Percentiles rank a stretch among this genome's conserved stretches.
These are phyloP conservation scores for Ajuga chamaepitys DNA, from an alignment of 257 asterid genomes.

Conservation along the genomic window DNA sequence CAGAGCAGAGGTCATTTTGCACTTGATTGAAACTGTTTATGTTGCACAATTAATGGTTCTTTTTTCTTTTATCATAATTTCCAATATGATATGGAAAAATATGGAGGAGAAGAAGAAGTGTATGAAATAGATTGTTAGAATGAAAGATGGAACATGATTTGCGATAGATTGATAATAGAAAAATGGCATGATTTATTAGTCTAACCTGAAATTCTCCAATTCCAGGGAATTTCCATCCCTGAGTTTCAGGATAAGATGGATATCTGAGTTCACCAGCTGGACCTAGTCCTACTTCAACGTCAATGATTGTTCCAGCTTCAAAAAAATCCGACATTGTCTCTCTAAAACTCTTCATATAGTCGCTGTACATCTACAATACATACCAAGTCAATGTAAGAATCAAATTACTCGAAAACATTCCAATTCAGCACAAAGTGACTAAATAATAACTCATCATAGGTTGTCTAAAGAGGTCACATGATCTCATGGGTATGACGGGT, in stretches of 20 bases:
- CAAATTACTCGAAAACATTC: not conserved
- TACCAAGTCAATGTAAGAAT: not conserved
- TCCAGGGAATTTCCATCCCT: slow-evolving; percentile 80
- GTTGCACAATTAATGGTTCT: no score
- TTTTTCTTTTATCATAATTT: no score
- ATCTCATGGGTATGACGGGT: no score
- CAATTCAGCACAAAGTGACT: no score
- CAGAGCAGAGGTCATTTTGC: no score
- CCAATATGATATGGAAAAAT: no score
- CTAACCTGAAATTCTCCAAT: slow-evolving; percentile 77
- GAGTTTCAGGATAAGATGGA: slow-evolving; percentile 68
- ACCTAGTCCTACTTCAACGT: slow-evolving; percentile 84
- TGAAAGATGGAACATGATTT: not conserved
- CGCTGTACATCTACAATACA: slow-evolving; percentile 51
- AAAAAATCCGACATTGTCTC: slow-evolving; percentile 55
- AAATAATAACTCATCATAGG: no score
- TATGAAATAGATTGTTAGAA: not conserved
- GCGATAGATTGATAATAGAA: no score
- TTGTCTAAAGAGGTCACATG: no score
- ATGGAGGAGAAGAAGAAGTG: no score
- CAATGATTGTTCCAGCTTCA: slow-evolving; percentile 47
- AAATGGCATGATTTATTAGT: not conserved
- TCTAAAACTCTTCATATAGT: slow-evolving; percentile 68
- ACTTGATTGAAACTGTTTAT: no score
- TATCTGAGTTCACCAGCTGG: slow-evolving; percentile 87